Evolutionary conservation across 495 filamentous ascomycete genomes (phyloP), one percentile per base, ranked within the genome.

Genomic region (Evernia prunastri): DNA sequence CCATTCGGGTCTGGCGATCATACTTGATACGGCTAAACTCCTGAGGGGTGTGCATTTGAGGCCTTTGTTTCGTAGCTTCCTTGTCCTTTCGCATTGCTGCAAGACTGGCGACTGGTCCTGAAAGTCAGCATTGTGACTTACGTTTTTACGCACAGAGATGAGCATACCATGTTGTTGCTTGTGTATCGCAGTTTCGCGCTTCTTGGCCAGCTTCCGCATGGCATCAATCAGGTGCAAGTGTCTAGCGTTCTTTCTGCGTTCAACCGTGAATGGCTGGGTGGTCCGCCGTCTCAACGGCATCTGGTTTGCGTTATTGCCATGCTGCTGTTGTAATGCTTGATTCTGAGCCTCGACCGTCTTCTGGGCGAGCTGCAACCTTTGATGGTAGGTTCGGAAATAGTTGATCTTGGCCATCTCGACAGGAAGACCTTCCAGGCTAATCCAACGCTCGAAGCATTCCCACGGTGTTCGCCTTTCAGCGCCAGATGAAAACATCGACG

Each of bases 391-490:
- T 70, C 89, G 78, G 80, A 96, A 97, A 72, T 96, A 97, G 43
- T 88, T 88, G 6, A 89, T 95, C 75, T 96, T 95, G 31, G 84
- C 85, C 89, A 97, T 94, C 61, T 98, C 94, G 45, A 84, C 84
- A 23, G 92, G 92, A 42, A 96, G 75, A 8, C 91, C 91, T 76
- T 97, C 94, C 13, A 97, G 77, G 61, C 87, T 84, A 20, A 96
- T 85, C 91, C 93, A 97, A 43, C 95, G 86, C 72, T 98, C 94
- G 70, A 97, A 98, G 71, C 94, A 98, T 76, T 98, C 94, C 94
- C 94, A 98, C 8, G 94, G 92, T 5, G 95, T 97, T 58, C 94
- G 83, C 61, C 94, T 85, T 70, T 97, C 95, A 15, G 90, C 84
- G 18, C 89, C 88, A 56, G 93, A 92, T 29, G 87, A 84, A 70